These are phyloP conservation scores for Chenopodium quinoa DNA, from an alignment of 148 eudicot species.

Conservation along the genomic window DNA sequence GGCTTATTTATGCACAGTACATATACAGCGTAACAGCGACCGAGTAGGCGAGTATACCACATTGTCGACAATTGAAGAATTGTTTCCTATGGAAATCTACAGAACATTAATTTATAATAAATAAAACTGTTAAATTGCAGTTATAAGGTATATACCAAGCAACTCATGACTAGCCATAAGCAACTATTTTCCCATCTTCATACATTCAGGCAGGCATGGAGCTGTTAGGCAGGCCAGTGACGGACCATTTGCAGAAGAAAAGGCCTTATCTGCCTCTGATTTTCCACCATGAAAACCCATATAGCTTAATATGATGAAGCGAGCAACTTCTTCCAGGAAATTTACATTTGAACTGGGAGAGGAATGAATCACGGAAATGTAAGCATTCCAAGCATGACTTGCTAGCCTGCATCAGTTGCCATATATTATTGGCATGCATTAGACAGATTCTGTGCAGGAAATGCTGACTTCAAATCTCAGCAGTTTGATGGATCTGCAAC, in stretches of 20 bases:
- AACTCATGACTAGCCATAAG: conserved; percentile 13
- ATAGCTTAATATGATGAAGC: background rate
- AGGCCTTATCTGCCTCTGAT: background rate
- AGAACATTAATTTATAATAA: background rate
- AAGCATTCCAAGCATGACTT: conserved; percentile 13
- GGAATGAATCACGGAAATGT: background rate
- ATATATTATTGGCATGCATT: background rate
- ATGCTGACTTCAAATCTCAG: background rate
- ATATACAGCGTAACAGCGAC: background rate
- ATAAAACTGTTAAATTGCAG: background rate
- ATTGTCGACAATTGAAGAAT: background rate
- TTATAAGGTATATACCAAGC: conserved; percentile 9
- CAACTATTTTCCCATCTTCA: conserved; percentile 4
- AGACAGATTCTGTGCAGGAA: background rate
- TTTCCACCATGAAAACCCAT: conserved; percentile 1
- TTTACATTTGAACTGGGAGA: background rate
- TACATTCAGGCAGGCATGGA: background rate
- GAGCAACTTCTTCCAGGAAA: background rate
- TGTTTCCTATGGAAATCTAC: background rate
- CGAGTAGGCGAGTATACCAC: background rate
- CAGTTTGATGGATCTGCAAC: conserved; percentile 8
- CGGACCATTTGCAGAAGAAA: background rate
- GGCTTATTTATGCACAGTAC: conserved; percentile 12
- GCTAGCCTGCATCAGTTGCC: conserved; percentile 11
- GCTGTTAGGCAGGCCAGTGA: background rate